Evolutionary conservation across 2,329 filamentous ascomycete genomes (phyloP).

Genomic region (Hypoxylon sp.): DNA sequence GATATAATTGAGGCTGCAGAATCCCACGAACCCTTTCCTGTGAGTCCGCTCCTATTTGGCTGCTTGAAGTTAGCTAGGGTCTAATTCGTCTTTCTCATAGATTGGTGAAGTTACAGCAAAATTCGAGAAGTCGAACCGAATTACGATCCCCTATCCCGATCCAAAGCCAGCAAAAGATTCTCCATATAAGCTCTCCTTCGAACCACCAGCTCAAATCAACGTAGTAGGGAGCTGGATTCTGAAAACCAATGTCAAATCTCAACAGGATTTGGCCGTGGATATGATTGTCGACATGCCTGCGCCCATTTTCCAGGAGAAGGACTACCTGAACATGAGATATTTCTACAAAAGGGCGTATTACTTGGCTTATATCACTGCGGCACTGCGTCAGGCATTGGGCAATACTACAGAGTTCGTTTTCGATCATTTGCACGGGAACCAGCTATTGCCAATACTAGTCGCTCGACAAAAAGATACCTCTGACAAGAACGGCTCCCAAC

Average conservation of each 20-base stretch:
- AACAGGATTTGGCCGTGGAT: slow-evolving; percentile 75
- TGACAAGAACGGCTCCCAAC: slow-evolving; percentile 44
- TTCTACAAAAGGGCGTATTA: slow-evolving; percentile 97
- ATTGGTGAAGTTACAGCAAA: slow-evolving; percentile 77
- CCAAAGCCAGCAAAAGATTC: slow-evolving; percentile 81
- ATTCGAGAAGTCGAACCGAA: slow-evolving; percentile 75
- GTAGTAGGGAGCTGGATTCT: slow-evolving; percentile 90
- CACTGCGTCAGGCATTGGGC: slow-evolving; percentile 71
- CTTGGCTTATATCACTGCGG: slow-evolving; percentile 82
- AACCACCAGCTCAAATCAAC: slow-evolving; percentile 82
- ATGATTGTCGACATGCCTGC: slow-evolving; percentile 89
- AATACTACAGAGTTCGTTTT: slow-evolving; percentile 72
- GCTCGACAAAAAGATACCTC: slow-evolving; percentile 57
- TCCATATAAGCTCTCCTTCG: slow-evolving; percentile 86
- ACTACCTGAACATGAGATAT: slow-evolving; percentile 92
- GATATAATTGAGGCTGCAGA: slow-evolving; percentile 66
- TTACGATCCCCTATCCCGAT: slow-evolving; percentile 87
- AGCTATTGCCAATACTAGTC: slow-evolving; percentile 77
- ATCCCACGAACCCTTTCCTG: slow-evolving; percentile 65
- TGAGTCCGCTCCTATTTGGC: slow-evolving; percentile 55
- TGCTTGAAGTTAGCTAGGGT: not conserved
- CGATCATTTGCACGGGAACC: slow-evolving; percentile 79
- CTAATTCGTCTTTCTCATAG: slow-evolving; percentile 58
- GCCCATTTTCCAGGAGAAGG: slow-evolving; percentile 89
- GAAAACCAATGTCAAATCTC: slow-evolving; percentile 78